Evolutionary conservation across 2,329 filamentous ascomycete genomes (phyloP), one percentile per base, ranked within the genome.

Genomic region (Escovopsis sp.): DNA sequence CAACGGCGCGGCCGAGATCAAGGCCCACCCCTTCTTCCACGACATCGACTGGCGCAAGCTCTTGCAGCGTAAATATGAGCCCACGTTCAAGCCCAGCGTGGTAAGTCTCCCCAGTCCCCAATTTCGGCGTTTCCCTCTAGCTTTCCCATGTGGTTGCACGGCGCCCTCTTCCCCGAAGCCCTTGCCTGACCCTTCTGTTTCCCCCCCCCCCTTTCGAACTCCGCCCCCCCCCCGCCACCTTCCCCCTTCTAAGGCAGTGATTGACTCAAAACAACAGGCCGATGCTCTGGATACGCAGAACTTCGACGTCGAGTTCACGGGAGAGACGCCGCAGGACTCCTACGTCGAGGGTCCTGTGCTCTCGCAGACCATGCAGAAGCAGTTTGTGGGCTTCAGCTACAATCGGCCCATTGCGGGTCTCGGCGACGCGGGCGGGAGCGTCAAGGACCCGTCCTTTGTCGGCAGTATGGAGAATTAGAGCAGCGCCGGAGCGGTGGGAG

Each of bases 21-120:
- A 98, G 65, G 85, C 87, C 17, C 90, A 98, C 56, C 87, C 88
- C 38, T 98, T 98, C 70, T 96, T 98, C 71, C 87, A 94, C 53
- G 88, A 84, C 56, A 96, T 98, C 48, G 90, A 98, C 58, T 98
- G 90, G 90, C 80, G 87, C 49, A 96, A 96, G 65, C 69, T 98
- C 40, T 65, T 98, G 42, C 90, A 96, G 63, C 77, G 90, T 56
- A 96, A 96, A 64, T 96, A 96, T 54, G 88, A 96, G 65, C 90
- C 90, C 40, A 87, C 84, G 41, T 98, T 96, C 69, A 94, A 94
- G 62, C 90, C 90, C 40, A 93, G 76, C 56, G 87, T 94, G 66
- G 83, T 93, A 75, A 62, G 84, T 85, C 17, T 4, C 27, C 10
- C 9, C 3, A 2, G n/a, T n/a, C n/a, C n/a, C n/a, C n/a, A n/a